These are phyloP conservation scores for Solanum bulbocastanum DNA, from an alignment of 257 asterid genomes.

Conservation along the genomic window DNA sequence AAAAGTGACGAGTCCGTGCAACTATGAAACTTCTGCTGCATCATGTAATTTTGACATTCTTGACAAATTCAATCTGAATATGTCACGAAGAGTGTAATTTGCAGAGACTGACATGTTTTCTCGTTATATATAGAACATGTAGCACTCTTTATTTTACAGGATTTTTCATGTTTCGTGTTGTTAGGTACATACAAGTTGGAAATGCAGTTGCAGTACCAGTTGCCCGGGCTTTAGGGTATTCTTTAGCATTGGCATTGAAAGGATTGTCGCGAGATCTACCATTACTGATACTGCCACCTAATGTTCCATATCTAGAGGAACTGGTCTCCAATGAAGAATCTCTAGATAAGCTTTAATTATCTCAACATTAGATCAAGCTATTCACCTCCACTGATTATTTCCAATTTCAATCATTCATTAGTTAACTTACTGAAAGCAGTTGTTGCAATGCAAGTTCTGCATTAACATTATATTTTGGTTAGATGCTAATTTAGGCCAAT, in stretches of 20 bases:
- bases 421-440: background rate
- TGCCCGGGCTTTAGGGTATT: conserved; percentile 61
- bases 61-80: background rate
- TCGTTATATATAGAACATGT: background rate
- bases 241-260: conserved; percentile 38
- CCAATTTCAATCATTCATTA: background rate
- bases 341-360: background rate
- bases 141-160: background rate
- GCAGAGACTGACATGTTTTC: background rate
- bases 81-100: no score
- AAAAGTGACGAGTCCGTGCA: no score
- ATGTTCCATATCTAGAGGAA: background rate
- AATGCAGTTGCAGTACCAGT: conserved; percentile 94
- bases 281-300: conserved; percentile 25
- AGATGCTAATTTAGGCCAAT: background rate
- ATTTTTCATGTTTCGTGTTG: background rate
- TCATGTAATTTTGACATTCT: background rate
- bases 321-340: background rate
- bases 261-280: conserved; percentile 30
- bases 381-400: background rate
- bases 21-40: background rate
- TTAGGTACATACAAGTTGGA: conserved; percentile 76
- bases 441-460: background rate
- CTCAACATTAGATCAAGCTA: background rate
- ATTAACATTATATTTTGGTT: background rate